A percentile compares a stretch with the other conserved stretches of the same genome.
These are phyloP conservation scores for Trametes elegans DNA, from an alignment of 768 basidiomycete genomes.

Conservation along the genomic window DNA sequence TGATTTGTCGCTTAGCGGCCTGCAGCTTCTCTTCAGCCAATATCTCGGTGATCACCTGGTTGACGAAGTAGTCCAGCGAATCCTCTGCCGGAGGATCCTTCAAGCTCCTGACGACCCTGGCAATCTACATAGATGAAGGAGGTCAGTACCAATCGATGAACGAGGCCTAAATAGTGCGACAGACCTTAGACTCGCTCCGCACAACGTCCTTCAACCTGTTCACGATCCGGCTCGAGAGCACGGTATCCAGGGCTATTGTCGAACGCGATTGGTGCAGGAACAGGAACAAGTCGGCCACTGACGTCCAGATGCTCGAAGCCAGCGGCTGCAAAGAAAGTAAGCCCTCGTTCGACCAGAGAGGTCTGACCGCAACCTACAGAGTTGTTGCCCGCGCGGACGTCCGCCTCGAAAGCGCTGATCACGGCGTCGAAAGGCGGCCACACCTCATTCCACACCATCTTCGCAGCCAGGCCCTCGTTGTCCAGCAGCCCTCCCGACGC, in stretches of 20 bases:
- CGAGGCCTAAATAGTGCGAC: neutral
- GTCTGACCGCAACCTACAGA: slow-evolving; percentile 24
- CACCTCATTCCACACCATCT: slow-evolving; percentile 69
- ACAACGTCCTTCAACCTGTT: slow-evolving; percentile 46
- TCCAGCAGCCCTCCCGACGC: slow-evolving; percentile 7
- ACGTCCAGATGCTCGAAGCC: slow-evolving; percentile 52
- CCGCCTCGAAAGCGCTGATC: slow-evolving; percentile 47
- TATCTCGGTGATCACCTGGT: slow-evolving; percentile 61
- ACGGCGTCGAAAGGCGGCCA: slow-evolving; percentile 70
- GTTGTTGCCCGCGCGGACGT: slow-evolving; percentile 39
- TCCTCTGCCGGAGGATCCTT: slow-evolving; percentile 50
- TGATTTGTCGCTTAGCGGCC: slow-evolving; percentile 31
- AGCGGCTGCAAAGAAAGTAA: slow-evolving; percentile 41
- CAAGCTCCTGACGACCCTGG: slow-evolving; percentile 51
- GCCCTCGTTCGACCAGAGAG: neutral
- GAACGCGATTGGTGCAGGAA: slow-evolving; percentile 58
- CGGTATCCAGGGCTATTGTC: slow-evolving; percentile 51
- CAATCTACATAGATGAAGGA: slow-evolving; percentile 40
- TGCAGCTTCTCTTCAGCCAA: slow-evolving; percentile 70
- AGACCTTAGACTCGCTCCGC: slow-evolving; percentile 55
- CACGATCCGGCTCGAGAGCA: slow-evolving; percentile 48
- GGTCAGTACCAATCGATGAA: neutral
- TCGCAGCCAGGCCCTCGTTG: slow-evolving; percentile 27
- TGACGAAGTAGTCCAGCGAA: slow-evolving; percentile 45
- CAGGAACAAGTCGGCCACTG: slow-evolving; percentile 62